Evolutionary conservation across 2,329 filamentous ascomycete species (phyloP), one percentile per base, ranked within the genome.

Genomic region (Penicillium rolfsii): DNA sequence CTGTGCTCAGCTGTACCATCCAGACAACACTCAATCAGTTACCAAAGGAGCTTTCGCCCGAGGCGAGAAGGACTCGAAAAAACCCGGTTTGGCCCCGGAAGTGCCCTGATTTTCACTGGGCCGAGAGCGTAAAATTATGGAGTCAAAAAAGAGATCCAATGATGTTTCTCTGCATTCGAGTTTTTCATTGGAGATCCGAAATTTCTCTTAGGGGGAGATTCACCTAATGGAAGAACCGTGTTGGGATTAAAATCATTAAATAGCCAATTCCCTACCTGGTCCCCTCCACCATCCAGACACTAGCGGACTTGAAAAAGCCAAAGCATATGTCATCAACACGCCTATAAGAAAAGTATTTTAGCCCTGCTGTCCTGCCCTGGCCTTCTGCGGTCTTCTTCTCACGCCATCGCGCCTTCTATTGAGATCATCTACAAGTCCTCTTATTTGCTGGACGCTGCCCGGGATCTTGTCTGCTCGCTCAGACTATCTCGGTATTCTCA

Each of bases 381-480:
- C 26, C 26, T 48, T 48, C 45, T 48, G n/a, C 36, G 19, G 46
- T 52, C 45, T 57, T 40, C 24, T 41, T 67, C 66, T 67, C 58
- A 63, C 67, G 64, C 67, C 64, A 69, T 69, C 59, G 54, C 46
- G 22, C 41, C 41, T 57, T 7, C 24, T 22, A 57, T 45, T 68
- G 61, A 63, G 49, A 45, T 58, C 66, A 68, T 60, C 56, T 49
- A 26, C 56, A 50, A n/a, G 33, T 55, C 46, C 55, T 65, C 57
- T 55, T 30, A 68, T 69, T 69, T 60, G 64, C 58, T 64, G 45
- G 50, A 33, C 54, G n/a, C 55, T 52, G 54, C 52, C 49, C 26
- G 33, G 57, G 57, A 49, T 40, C 24, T n/a, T 57, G 46, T 55
- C 48, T 57, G 52, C n/a, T 22, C 48, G 46, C 35, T 55, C 49